Evolutionary conservation across 768 basidiomycete species (phyloP), one percentile per base, ranked within the genome.

Genomic region (Dacryopinax primogenitus): DNA sequence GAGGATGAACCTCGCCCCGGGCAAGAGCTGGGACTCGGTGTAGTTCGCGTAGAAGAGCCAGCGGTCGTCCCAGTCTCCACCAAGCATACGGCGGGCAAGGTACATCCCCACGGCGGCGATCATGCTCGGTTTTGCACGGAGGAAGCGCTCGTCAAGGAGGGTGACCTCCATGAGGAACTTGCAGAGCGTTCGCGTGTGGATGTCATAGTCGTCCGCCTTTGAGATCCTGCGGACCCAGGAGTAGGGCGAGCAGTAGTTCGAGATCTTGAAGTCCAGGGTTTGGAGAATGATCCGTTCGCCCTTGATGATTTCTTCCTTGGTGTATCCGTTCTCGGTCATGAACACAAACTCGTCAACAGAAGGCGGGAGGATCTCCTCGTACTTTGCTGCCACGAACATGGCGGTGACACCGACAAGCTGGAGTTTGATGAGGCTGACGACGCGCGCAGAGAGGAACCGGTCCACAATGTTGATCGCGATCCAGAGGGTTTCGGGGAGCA

Each of bases 401-500:
- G 96, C 95, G 0, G 94, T 96, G 67, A 99, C 90, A 30, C 96
- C 96, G 65, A 99, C 96, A 30, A 99, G 86, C 77, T 95, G 92
- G 62, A 95, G 84, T 77, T 93, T 95, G 71, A 89, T 83, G 39
- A 93, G 78, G 2, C 88, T 90, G 18, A 95, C 92, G 65, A 90
- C 85, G 33, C 92, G 86, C 72, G 87, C 86, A 62, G 88, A 90
- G 62, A 95, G 80, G 81, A 95, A 93, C 68, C 92, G 88, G 73
- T 95, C 92, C 68, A 95, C 83, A 67, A 99, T 86, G 78, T 98
- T 99, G 80, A 99, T 83, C 41, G 95, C 91, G 71, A 98, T 98
- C 96, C 96, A 99, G 18, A 98, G 83, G 1, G 96, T 99, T 76
- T 99, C 96, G 32, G 96, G 95, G 58, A 97, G 84, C 90, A 99